Evolutionary conservation across 257 asterid species (phyloP), one percentile per base, ranked within the genome.

Genomic region (Nicotiana paniculata): DNA sequence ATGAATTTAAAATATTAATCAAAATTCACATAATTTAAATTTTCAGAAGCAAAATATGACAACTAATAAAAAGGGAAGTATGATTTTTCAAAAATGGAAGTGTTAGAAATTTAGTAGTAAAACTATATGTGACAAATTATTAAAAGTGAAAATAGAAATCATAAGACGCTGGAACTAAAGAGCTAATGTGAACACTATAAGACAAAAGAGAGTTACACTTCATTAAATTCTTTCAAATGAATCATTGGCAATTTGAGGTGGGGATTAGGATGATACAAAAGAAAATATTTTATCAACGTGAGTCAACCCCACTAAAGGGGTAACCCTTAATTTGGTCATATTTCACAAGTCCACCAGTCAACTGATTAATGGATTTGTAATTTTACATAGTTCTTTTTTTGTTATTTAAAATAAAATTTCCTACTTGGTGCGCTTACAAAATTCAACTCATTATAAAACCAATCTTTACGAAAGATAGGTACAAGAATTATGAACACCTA

Each of bases 391-490:
- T 70, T 17, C 17, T 43, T 48, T 21, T 3, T 21, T 72, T 72
- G 4, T 7, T 24, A 18, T 18, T 62, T n/a, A 35, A 81, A 63
- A 70, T 57, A 77, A 70, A 80, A 79, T 77, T 83, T 86, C 9
- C 51, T 79, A 66, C 59, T 53, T 6, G 83, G 85, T 86, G 85
- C 66, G 84, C 76, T 83, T 57, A 82, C 74, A 78, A 64, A 88
- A 88, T 91, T 89, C 89, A 87, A 86, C 82, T 74, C 81, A 77
- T 70, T 69, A 54, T 66, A 66, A 64, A 85, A 53, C 59, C 16
- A 17, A 61, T 3, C 58, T 24, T 48, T 26, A 26, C 8, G 39
- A 57, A 72, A 3, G 24, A 72, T 72, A 16, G 37, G 21, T 18
- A 43, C 4, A 18, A 9, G 26, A 8, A 8, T 32, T 12, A 55